Base-by-base conservation (phyloP, 768 basidiomycete species). In the Mycena vitilis region DNA sequence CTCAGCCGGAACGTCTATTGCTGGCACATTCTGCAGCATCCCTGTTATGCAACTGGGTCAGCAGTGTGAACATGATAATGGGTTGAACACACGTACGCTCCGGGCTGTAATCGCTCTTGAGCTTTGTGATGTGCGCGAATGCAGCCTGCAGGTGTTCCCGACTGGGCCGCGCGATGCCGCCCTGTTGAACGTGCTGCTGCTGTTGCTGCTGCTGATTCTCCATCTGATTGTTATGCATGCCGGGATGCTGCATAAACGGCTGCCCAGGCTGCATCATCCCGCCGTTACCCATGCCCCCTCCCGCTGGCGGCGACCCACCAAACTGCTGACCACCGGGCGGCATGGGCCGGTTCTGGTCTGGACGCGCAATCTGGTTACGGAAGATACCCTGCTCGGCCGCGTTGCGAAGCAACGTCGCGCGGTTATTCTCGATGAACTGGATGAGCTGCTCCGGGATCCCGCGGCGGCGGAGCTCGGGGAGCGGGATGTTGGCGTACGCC, bases 371-470 rank as follows among this genome's bases (percentile, higher is more conserved):
- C 63, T 66, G 59, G 68, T 79, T 66, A 71, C 78, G 75, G 70
- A 86, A 85, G 25, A 68, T 69, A 23, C 75, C 77, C 66, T 83
- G 80, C 36, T 85, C 85, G 54, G 79, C 75, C 3, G 73, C 71
- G 25, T 76, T 75, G 55, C 82, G 78, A 73, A 87, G 85, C 42
- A 88, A 71, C 37, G 77, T 74, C n/a, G 81, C 63, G 63, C 91
- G 87, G 71, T 90, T 75, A 4, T 71, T 70, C 72, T 93, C 92
- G 44, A 93, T 86, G 65, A 87, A 81, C 38, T 78, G 66, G 54
- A 94, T 89, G 62, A 87, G 76, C 54, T 80, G 70, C 23, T 88
- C 87, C 7, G 81, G 78, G 10, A 91, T 76, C 16, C 83, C 83
- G 47, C 81, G 83, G 16, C 79, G 79, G 13, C 87, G 87, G 66